Evolutionary conservation across 176 grass and related monocot species (phyloP).

Genomic region (Tillandsia leiboldiana): DNA sequence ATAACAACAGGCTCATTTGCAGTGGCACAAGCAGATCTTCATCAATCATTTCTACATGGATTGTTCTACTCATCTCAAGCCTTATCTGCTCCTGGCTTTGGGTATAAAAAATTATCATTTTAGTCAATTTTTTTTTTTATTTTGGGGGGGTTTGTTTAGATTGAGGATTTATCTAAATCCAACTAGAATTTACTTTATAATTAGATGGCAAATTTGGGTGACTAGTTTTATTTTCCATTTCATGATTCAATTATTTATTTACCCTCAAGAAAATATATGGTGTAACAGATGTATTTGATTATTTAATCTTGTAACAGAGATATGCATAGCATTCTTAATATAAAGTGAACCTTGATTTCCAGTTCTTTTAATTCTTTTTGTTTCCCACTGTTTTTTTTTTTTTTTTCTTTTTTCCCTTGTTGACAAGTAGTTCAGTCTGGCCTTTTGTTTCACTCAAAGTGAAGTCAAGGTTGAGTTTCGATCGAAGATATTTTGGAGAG

Average conservation of each 20-base stretch:
- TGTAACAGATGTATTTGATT: not conserved
- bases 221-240: not conserved
- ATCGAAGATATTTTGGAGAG: too few species aligned
- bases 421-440: too few species aligned
- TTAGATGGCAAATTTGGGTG: not conserved
- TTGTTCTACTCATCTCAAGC: constrained; percentile 23
- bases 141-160: not conserved
- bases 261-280: not conserved
- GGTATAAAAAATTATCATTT: not conserved
- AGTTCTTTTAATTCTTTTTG: not conserved
- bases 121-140: not conserved
- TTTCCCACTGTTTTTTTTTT: not conserved
- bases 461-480: too few species aligned
- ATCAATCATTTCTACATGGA: constrained; percentile 14
- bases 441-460: too few species aligned
- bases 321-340: not conserved
- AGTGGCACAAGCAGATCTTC: constrained; percentile 6
- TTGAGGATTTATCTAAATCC: not conserved
- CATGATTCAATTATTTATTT: not conserved
- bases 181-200: not conserved
- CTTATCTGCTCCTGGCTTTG: constrained; percentile 16
- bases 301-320: not conserved
- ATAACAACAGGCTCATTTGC: constrained; percentile 46
- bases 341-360: not conserved
- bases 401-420: too few species aligned